A percentile compares a stretch with the other conserved stretches of the same genome.
Conservation (phyloP, 768 basidiomycete species). For the Chiua virens region DNA sequence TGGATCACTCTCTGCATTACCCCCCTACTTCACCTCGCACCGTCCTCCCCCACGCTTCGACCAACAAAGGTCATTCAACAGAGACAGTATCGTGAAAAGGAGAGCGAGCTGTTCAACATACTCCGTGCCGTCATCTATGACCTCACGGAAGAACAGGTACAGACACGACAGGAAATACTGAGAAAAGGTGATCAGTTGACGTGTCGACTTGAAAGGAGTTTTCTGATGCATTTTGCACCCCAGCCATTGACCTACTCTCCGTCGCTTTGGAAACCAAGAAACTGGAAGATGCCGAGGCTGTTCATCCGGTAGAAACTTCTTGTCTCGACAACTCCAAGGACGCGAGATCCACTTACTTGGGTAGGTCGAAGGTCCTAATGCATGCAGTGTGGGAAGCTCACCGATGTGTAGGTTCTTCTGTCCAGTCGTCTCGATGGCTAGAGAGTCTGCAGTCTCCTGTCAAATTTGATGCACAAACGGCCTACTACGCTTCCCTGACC, state of each 20-base stretch:
- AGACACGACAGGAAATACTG: constrained; percentile 23
- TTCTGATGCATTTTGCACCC: background rate
- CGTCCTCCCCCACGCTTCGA: constrained; percentile 1
- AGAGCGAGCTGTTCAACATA: constrained; percentile 19
- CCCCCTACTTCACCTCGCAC: background rate
- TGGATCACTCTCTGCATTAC: background rate
- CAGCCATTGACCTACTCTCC: constrained; percentile 14
- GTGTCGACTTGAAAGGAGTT: background rate
- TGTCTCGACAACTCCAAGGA: background rate
- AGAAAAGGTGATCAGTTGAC: constrained; percentile 12
- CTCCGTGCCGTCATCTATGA: constrained; percentile 20
- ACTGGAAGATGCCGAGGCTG: background rate
- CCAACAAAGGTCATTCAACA: constrained; percentile 15
- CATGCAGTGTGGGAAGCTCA: background rate
- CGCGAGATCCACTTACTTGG: background rate
- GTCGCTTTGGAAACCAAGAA: background rate
- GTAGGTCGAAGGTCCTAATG: constrained; percentile 3
- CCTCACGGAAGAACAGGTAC: constrained; percentile 13
- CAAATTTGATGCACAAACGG: background rate
- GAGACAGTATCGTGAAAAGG: constrained; percentile 21
- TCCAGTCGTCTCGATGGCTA: background rate
- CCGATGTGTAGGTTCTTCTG: background rate
- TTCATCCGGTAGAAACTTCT: background rate
- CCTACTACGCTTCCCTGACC: background rate
- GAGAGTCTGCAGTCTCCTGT: background rate